Evolutionary conservation across 2,329 filamentous ascomycete genomes (phyloP).

Genomic region (Colletotrichum horii): DNA sequence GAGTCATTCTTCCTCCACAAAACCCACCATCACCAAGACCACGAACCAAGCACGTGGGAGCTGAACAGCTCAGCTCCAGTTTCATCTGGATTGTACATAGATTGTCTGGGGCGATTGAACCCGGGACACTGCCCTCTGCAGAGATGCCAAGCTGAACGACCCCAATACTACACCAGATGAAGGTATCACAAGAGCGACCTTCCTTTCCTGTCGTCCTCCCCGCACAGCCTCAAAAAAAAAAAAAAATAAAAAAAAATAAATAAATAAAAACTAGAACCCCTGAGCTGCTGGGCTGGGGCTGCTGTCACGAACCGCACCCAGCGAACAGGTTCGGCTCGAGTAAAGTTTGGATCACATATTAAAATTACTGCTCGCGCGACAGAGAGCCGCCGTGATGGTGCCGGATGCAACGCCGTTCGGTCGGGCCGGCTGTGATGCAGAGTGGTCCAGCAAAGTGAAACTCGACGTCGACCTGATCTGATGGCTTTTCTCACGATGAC

Average conservation of each 20-base stretch:
- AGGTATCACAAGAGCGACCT: background rate
- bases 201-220: background rate
- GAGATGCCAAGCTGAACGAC: background rate
- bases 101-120: background rate
- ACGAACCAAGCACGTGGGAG: background rate
- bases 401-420: conserved; percentile 3
- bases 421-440: background rate
- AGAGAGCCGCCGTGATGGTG: background rate
- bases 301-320: background rate
- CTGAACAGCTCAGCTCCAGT: background rate
- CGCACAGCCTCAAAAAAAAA: background rate
- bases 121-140: background rate
- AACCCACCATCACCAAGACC: background rate
- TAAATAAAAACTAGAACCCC: background rate
- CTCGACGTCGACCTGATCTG: background rate
- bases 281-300: background rate
- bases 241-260: background rate
- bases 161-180: background rate
- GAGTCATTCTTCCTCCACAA: background rate
- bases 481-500: background rate
- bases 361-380: background rate
- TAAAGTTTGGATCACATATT: background rate
- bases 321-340: background rate
- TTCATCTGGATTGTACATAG: background rate
- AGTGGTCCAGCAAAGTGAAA: background rate